phyloP scores from a whole-genome alignment of 495 filamentous ascomycete species.

The Trichoderma parareesei region DNA sequence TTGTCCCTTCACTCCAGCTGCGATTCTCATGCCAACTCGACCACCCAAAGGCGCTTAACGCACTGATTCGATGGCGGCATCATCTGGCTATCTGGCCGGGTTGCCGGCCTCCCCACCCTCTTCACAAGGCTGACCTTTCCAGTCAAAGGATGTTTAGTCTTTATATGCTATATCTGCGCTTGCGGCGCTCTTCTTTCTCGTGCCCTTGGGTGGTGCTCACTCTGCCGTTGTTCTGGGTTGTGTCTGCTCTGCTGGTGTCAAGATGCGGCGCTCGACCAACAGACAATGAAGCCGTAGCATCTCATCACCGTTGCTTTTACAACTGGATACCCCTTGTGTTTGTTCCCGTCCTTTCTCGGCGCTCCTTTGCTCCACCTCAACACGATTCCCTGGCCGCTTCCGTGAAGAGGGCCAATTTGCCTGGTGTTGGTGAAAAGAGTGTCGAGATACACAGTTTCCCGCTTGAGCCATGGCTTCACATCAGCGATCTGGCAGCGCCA shows the following conservation, averaged over 20 bases:
- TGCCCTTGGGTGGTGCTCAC: background rate
- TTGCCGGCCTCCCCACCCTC: background rate
- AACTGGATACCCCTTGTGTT: background rate
- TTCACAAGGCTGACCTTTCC: background rate
- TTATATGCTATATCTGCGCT: background rate
- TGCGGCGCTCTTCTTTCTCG: background rate
- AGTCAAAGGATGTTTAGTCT: background rate
- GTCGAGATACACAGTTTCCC: background rate
- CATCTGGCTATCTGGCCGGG: background rate
- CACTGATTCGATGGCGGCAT: conserved; percentile 5
- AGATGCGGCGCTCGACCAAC: conserved; percentile 6
- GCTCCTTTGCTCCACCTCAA: background rate
- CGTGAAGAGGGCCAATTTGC: conserved; percentile 1
- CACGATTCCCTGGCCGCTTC: conserved; percentile 1
- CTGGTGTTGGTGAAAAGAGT: background rate
- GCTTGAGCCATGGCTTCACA: conserved; percentile 24
- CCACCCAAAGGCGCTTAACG: conserved; percentile 1
- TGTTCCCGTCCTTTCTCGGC: background rate
- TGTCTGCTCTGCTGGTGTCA: conserved; percentile 8
- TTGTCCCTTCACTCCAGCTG: background rate
- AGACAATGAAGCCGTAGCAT: background rate
- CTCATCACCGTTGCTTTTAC: background rate
- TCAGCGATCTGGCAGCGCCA: conserved; percentile 26
- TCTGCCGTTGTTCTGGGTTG: background rate
- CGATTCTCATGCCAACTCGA: background rate